phyloP scores from a whole-genome alignment of 306 rosid genomes.

The Casuarina cunninghamiana region DNA sequence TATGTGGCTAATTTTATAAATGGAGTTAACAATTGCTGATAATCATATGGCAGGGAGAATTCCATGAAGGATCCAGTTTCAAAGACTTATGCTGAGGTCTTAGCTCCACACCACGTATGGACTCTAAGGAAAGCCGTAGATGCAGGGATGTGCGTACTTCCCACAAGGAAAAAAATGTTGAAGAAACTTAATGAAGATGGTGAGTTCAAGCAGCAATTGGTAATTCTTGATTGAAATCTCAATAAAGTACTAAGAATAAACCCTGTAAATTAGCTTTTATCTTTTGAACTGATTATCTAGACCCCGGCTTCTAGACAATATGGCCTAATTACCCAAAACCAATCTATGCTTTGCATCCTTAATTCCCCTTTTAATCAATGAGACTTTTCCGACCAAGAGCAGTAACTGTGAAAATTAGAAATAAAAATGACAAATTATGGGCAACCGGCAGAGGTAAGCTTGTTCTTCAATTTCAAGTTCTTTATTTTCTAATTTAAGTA shows the following conservation, averaged over 20 bases:
- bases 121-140: conserved; percentile 84
- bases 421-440: background rate
- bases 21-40: conserved; percentile 16
- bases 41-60: conserved; percentile 59
- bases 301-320: too few species aligned
- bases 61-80: conserved; percentile 85
- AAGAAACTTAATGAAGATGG: conserved; percentile 85
- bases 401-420: background rate
- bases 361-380: background rate
- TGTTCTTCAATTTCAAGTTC: conserved; percentile 15
- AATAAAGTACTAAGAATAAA: background rate
- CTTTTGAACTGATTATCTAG: too few species aligned
- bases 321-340: background rate
- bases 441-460: background rate
- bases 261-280: background rate
- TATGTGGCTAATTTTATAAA: background rate
- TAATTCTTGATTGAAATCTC: conserved; percentile 12
- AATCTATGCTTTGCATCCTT: background rate
- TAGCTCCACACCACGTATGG: conserved; percentile 92
- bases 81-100: conserved; percentile 73
- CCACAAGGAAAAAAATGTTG: conserved; percentile 60
- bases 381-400: background rate
- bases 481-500: background rate
- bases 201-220: conserved; percentile 37
- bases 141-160: conserved; percentile 90